Percentiles rank a stretch among this genome's conserved stretches.
Evolutionary conservation across 2,329 filamentous ascomycete species (phyloP).

Genomic region (Aspergillus clavatus): DNA sequence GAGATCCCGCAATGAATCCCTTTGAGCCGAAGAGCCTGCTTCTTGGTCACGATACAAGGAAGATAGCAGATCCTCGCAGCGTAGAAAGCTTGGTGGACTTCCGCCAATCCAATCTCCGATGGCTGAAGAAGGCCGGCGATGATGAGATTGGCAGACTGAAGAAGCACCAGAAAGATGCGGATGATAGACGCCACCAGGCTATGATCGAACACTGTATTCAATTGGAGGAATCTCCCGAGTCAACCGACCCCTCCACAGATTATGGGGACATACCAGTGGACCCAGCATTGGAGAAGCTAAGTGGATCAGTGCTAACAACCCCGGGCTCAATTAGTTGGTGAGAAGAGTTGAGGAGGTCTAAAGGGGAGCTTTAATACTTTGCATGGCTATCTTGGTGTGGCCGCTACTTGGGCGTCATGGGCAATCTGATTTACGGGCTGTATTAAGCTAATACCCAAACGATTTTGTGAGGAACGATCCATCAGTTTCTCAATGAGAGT

Average conservation of each 20-base stretch:
- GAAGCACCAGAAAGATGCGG: conserved; percentile 51
- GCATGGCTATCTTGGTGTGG: neutral
- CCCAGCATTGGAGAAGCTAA: conserved; percentile 32
- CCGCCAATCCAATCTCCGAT: conserved; percentile 77
- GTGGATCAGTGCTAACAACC: conserved; percentile 13
- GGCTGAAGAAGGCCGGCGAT: conserved; percentile 62
- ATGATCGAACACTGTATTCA: conserved; percentile 42
- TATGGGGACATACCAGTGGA: conserved; percentile 40
- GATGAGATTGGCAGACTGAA: conserved; percentile 46
- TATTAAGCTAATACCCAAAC: too few relatives aligned
- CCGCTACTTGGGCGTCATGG: neutral
- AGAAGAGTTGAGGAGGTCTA: neutral
- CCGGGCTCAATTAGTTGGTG: conserved; percentile 5
- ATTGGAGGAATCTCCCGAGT: conserved; percentile 25
- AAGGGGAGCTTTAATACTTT: neutral
- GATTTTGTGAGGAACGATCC: too few relatives aligned
- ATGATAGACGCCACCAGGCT: conserved; percentile 47
- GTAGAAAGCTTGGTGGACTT: conserved; percentile 90
- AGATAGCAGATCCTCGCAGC: conserved; percentile 84
- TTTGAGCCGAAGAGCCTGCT: conserved; percentile 84
- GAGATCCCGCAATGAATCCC: conserved; percentile 62
- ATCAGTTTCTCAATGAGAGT: too few relatives aligned
- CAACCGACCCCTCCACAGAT: conserved; percentile 6
- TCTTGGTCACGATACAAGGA: conserved; percentile 84
- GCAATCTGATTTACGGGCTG: too few relatives aligned